Conservation (phyloP, 1,139 yeast species). For the Nadsonia starkeyi-henricii region DNA sequence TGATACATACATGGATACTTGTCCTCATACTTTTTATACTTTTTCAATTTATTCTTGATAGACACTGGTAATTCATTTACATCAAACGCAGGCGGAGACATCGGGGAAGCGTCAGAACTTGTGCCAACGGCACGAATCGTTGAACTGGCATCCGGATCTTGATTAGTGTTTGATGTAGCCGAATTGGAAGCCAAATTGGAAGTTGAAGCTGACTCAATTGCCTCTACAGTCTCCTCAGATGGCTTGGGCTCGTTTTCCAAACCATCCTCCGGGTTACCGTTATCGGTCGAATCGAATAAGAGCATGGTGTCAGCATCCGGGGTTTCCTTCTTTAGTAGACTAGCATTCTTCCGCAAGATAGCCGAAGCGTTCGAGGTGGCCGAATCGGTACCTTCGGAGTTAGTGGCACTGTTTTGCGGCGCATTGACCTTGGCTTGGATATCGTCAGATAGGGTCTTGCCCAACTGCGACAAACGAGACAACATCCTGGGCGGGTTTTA, state of each 20-base stretch:
- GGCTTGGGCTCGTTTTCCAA: constrained; percentile 1
- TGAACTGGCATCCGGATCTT: constrained; percentile 2
- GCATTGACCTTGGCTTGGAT: constrained; percentile 24
- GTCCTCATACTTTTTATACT: constrained; percentile 77
- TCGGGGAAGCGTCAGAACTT: constrained; percentile 1
- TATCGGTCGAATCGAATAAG: constrained; percentile 6
- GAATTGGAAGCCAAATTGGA: too few species aligned
- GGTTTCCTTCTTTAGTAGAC: constrained; percentile 16
- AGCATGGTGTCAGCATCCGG: constrained; percentile 17
- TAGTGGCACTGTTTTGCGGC: constrained; percentile 1
- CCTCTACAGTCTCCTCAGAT: neutral
- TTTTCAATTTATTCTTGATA: constrained; percentile 44
- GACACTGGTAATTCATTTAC: constrained; percentile 28
- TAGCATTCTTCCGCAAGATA: constrained; percentile 18
- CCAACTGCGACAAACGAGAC: constrained; percentile 43
- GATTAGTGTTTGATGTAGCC: neutral
- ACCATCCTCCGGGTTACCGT: neutral
- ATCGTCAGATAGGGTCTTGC: constrained; percentile 56
- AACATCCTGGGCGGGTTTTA: constrained; percentile 30
- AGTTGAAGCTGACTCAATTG: neutral
- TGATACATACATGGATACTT: constrained; percentile 49
- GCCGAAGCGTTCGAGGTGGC: constrained; percentile 4
- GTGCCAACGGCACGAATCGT: neutral
- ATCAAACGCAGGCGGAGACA: neutral
- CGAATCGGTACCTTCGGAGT: neutral